These are phyloP conservation scores for Larix sibirica DNA, from an alignment of 83 land plant genomes.

Conservation along the genomic window DNA sequence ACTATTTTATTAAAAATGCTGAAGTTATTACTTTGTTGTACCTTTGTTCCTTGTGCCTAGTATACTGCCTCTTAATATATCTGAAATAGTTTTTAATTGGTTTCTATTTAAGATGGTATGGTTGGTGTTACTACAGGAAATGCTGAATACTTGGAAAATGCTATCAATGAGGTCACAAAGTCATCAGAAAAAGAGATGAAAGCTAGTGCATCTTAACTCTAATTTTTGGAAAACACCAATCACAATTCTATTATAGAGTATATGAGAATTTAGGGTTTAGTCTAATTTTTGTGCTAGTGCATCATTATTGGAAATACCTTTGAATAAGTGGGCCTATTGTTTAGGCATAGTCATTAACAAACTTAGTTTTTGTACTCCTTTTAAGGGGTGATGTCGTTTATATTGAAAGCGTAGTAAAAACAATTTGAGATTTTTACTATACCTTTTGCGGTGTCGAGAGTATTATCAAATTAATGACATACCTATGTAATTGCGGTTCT, in stretches of 20 bases:
- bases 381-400: background rate
- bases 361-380: background rate
- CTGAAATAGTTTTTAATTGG: background rate
- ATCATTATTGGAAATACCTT: background rate
- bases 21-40: background rate
- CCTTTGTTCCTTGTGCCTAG: background rate
- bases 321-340: conserved; percentile 6
- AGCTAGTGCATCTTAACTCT: background rate
- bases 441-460: background rate
- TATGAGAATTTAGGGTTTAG: background rate
- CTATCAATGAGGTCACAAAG: conserved; percentile 86
- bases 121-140: conserved; percentile 88
- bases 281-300: conserved; percentile 4
- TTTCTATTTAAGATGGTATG: conserved; percentile 55
- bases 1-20: background rate
- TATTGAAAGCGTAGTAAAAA: background rate
- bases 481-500: too few species aligned
- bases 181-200: conserved; percentile 15
- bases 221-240: background rate
- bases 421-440: background rate
- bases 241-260: background rate
- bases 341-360: background rate
- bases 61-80: background rate
- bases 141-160: conserved; percentile 84
- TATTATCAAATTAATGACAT: background rate